Conservation (phyloP, 2,329 filamentous ascomycete genomes). For the Ustilaginoidea virens region DNA sequence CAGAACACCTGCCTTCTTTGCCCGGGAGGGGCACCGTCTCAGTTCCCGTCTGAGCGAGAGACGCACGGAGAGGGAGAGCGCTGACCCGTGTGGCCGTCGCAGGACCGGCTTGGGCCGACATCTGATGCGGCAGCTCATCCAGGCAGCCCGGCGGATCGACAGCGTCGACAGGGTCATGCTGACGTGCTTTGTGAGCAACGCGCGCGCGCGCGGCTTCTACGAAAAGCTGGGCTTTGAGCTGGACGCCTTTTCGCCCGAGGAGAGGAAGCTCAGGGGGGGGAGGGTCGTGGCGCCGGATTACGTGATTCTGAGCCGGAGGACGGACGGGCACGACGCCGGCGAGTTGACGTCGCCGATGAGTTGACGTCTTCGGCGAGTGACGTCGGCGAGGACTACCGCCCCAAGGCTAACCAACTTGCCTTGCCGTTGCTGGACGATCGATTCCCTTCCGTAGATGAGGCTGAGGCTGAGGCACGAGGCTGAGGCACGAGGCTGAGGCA, state of each 20-base stretch:
- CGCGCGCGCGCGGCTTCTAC: conserved; percentile 44
- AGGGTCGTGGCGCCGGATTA: conserved; percentile 40
- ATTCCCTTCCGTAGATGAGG: too few relatives aligned
- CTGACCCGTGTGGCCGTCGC: background rate
- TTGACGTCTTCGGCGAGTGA: too few relatives aligned
- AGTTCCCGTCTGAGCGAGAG: background rate
- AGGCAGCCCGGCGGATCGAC: conserved; percentile 35
- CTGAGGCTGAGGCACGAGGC: too few relatives aligned
- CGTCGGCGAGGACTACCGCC: too few relatives aligned
- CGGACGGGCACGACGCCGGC: conserved; percentile 8
- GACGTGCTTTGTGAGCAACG: conserved; percentile 53
- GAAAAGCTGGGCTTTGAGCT: conserved; percentile 37
- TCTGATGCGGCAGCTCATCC: conserved; percentile 41
- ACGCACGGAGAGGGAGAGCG: background rate
- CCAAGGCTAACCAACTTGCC: too few relatives aligned
- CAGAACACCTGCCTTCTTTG: background rate
- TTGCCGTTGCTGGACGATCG: too few relatives aligned
- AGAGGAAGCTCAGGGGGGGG: conserved; percentile 36
- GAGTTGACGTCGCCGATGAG: background rate
- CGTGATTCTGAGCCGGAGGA: conserved; percentile 39
- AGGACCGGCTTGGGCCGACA: conserved; percentile 47
- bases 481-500: too few relatives aligned
- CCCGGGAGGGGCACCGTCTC: background rate
- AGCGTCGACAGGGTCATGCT: conserved; percentile 54
- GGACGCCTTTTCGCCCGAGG: conserved; percentile 39